Conservation (phyloP, 768 basidiomycete species). For the Clathrus columnatus region DNA sequence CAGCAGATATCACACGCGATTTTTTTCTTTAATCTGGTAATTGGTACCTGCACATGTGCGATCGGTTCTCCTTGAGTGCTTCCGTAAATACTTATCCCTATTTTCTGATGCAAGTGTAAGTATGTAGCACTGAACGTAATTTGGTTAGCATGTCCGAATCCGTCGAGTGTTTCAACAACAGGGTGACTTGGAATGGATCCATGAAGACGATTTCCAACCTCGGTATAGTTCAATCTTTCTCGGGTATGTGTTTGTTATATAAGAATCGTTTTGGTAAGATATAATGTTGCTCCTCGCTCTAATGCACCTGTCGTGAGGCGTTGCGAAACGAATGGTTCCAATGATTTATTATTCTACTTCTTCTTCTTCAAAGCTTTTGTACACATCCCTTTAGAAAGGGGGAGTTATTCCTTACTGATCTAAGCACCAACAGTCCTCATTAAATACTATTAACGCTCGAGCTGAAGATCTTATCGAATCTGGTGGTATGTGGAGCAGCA, state of each 20-base stretch:
- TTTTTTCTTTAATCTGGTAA: neutral
- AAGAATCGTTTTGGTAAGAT: too few relatives aligned
- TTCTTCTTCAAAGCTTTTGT: too few relatives aligned
- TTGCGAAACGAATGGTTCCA: constrained; percentile 53
- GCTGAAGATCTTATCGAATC: constrained; percentile 70
- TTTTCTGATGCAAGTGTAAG: too few relatives aligned
- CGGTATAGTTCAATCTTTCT: constrained; percentile 13
- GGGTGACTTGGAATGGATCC: constrained; percentile 46
- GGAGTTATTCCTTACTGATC: constrained; percentile 81
- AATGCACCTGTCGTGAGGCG: constrained; percentile 67
- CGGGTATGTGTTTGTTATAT: neutral
- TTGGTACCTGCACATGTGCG: constrained; percentile 5
- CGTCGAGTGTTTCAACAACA: constrained; percentile 36
- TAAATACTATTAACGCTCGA: constrained; percentile 88
- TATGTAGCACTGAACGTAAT: neutral
- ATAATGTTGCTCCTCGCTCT: constrained; percentile 80
- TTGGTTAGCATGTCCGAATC: constrained; percentile 10
- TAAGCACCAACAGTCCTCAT: constrained; percentile 59
- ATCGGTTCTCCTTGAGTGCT: constrained; percentile 1
- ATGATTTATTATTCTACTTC: neutral
- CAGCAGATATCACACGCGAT: neutral
- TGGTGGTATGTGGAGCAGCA: constrained; percentile 76
- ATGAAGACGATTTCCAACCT: constrained; percentile 47
- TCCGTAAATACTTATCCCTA: neutral
- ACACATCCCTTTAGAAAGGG: constrained; percentile 55